Conservation (phyloP, 805 yeast species). For the Saturnispora ahearnii region DNA sequence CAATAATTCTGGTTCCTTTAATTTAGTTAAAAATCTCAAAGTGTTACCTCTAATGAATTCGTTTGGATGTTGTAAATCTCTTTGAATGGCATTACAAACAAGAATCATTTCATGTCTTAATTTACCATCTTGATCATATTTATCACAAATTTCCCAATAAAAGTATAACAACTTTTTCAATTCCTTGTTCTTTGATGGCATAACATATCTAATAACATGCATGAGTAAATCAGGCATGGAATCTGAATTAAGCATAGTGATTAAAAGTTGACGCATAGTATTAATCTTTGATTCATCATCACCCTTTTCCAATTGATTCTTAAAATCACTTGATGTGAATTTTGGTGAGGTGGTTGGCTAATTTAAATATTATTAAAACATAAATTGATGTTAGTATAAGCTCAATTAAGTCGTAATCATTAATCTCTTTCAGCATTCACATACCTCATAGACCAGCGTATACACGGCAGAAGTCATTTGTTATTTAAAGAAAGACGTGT, state of each 20-base stretch:
- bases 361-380: neutral
- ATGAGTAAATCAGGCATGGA: constrained; percentile 86
- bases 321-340: constrained; percentile 64
- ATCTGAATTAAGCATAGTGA: constrained; percentile 86
- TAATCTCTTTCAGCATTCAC: constrained; percentile 9
- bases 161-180: constrained; percentile 87
- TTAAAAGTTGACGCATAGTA: constrained; percentile 81
- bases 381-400: constrained; percentile 9
- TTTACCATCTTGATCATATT: constrained; percentile 78
- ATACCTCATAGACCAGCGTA: constrained; percentile 63
- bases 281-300: constrained; percentile 79
- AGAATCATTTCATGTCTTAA: constrained; percentile 97
- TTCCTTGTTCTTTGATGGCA: constrained; percentile 90
- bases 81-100: constrained; percentile 95
- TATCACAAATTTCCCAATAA: constrained; percentile 98
- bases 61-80: constrained; percentile 96
- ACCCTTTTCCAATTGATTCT: constrained; percentile 74
- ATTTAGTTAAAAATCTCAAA: constrained; percentile 79
- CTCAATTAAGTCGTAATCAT: neutral
- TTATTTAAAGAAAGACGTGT: neutral
- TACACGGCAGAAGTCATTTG: constrained; percentile 42
- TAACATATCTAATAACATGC: constrained; percentile 94
- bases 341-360: constrained; percentile 54
- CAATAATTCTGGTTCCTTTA: constrained; percentile 85
- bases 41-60: constrained; percentile 96